phyloP scores from a whole-genome alignment of 192 early-diverging fungal species.

The Coemansia sp. region DNA sequence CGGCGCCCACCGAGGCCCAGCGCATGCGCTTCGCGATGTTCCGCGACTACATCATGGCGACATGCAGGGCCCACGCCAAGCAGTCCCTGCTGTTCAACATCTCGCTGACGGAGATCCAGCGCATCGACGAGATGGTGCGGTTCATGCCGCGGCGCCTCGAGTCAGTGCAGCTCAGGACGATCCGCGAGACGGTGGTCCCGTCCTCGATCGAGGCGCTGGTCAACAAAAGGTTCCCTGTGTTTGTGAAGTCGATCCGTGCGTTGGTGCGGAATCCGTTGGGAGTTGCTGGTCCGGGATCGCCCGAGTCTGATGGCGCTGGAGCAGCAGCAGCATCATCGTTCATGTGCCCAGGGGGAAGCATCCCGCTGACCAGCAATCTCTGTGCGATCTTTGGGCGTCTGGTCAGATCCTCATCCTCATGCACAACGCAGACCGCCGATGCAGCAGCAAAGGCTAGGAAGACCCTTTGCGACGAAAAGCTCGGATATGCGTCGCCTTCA shows the following conservation, averaged over 20 bases:
- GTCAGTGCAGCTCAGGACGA: constrained; percentile 6
- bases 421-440: too few relatives aligned
- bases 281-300: background rate
- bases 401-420: constrained; percentile 5
- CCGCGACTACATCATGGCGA: background rate
- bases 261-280: background rate
- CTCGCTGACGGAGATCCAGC: constrained; percentile 25
- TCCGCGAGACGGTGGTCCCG: constrained; percentile 32
- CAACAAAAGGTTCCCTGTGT: constrained; percentile 23
- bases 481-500: background rate
- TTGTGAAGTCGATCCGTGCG: constrained; percentile 10
- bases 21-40: constrained; percentile 11
- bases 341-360: constrained; percentile 2
- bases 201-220: constrained; percentile 30
- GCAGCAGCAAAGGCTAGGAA: too few relatives aligned
- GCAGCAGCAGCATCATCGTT: background rate
- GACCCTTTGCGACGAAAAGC: background rate
- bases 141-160: constrained; percentile 35
- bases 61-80: background rate
- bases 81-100: constrained; percentile 29
- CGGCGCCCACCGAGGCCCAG: constrained; percentile 23
- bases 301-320: background rate
- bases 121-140: constrained; percentile 35
- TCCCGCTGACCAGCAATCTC: constrained; percentile 42
- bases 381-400: constrained; percentile 33